phyloP scores from a whole-genome alignment of 768 basidiomycete genomes.

The Cystofilobasidium macerans region DNA sequence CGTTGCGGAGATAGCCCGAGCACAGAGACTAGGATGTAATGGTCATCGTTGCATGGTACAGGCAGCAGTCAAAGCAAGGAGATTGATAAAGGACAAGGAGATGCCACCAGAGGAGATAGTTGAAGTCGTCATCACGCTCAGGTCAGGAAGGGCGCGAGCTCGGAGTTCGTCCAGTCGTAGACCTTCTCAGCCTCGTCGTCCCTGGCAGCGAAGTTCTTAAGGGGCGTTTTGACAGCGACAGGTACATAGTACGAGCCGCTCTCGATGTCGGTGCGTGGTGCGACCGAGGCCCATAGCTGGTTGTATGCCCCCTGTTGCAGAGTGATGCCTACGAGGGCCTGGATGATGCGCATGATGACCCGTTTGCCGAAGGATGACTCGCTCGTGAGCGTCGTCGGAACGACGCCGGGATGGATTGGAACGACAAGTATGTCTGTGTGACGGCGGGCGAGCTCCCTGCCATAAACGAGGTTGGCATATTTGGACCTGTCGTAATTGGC shows the following conservation, averaged over 20 bases:
- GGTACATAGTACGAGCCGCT: neutral
- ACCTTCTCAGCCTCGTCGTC: too few relatives aligned
- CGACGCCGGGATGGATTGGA: slow-evolving; percentile 1
- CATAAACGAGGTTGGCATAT: neutral
- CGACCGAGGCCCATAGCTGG: neutral
- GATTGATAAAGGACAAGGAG: too few relatives aligned
- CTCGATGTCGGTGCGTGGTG: neutral
- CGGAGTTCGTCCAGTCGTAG: too few relatives aligned
- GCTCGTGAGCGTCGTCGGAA: neutral
- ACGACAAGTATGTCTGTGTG: neutral
- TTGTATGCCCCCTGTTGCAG: neutral
- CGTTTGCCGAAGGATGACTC: neutral
- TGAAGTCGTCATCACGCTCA: too few relatives aligned
- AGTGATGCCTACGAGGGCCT: neutral
- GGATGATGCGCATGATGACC: neutral
- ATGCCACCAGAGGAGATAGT: too few relatives aligned
- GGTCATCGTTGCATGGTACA: too few relatives aligned
- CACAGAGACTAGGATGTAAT: too few relatives aligned
- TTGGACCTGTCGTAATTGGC: neutral
- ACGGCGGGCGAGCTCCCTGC: neutral
- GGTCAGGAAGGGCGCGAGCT: too few relatives aligned
- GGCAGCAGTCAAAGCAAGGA: too few relatives aligned
- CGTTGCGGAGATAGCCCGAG: too few relatives aligned
- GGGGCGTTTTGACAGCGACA: too few relatives aligned
- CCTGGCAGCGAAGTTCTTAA: too few relatives aligned